Evolutionary conservation across 768 basidiomycete species (phyloP).

Genomic region (Paxillus ammoniavirescens): DNA sequence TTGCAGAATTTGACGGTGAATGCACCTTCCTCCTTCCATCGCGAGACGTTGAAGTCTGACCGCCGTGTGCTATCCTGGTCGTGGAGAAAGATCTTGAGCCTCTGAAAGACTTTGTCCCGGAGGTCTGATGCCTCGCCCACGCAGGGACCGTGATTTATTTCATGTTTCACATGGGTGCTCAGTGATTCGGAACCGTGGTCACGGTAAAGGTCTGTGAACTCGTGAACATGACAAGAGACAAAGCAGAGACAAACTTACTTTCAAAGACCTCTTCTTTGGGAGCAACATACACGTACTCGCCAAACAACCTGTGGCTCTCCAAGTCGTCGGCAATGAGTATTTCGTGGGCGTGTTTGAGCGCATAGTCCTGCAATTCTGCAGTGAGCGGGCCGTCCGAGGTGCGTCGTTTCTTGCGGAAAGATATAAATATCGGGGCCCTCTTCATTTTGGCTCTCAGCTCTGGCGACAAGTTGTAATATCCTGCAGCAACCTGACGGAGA

Average conservation of each 20-base stretch:
- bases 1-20: constrained; percentile 66
- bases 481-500: constrained; percentile 77
- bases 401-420: constrained; percentile 43
- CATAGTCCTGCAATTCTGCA: constrained; percentile 42
- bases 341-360: constrained; percentile 60
- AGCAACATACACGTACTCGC: constrained; percentile 64
- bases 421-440: constrained; percentile 65
- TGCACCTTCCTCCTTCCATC: constrained; percentile 56
- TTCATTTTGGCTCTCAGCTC: constrained; percentile 52
- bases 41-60: constrained; percentile 53
- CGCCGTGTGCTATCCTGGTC: constrained; percentile 65
- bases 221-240: background rate
- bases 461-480: constrained; percentile 47
- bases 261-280: constrained; percentile 89
- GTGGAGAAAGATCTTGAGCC: constrained; percentile 83
- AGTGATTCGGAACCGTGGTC: constrained; percentile 69
- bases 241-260: constrained; percentile 39
- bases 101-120: constrained; percentile 64
- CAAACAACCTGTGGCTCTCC: constrained; percentile 70
- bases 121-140: constrained; percentile 42
- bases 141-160: constrained; percentile 54
- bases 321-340: constrained; percentile 83
- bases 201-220: constrained; percentile 59
- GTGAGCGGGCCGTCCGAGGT: constrained; percentile 30
- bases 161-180: constrained; percentile 68